Evolutionary conservation across 2,329 filamentous ascomycete genomes (phyloP).

Genomic region (Ophiostoma himal-ulmi): DNA sequence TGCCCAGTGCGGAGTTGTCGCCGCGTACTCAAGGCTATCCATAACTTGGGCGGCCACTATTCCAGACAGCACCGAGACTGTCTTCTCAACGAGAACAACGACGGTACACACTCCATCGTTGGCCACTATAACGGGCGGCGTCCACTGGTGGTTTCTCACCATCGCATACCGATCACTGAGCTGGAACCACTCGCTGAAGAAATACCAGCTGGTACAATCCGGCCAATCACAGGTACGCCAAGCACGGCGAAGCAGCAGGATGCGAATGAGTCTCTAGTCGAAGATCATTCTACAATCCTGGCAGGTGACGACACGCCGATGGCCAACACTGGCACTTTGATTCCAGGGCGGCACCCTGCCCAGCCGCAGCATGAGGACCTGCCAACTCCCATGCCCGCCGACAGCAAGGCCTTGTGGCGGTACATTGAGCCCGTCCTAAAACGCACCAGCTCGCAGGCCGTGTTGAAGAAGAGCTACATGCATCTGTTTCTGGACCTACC

Average conservation of each 20-base stretch:
- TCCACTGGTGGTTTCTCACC: conserved; percentile 28
- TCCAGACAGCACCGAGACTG: not conserved
- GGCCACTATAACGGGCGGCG: conserved; percentile 20
- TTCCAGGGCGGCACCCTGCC: not conserved
- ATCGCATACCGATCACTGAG: conserved; percentile 21
- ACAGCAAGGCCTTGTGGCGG: conserved; percentile 28
- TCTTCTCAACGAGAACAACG: conserved; percentile 3
- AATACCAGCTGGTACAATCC: not conserved
- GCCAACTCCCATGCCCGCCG: not conserved
- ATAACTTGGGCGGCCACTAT: conserved; percentile 11
- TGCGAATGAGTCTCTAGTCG: not conserved
- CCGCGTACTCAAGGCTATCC: conserved; percentile 9
- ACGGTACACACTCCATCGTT: conserved; percentile 29
- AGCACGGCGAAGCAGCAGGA: not conserved
- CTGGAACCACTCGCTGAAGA: conserved; percentile 15
- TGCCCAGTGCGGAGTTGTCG: conserved; percentile 14
- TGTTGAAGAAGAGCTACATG: conserved; percentile 25
- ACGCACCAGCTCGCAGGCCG: conserved; percentile 22
- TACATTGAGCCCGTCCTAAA: conserved; percentile 29
- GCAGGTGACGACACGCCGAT: not conserved
- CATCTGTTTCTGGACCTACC: conserved; percentile 28
- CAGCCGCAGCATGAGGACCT: conserved; percentile 2
- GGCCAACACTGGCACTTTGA: not conserved
- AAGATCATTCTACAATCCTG: not conserved
- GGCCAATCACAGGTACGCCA: not conserved